Percentiles rank a stretch among this genome's conserved stretches.
These are phyloP conservation scores for Cercospora nicotianae DNA, from an alignment of 2,329 filamentous ascomycete species.

Conservation along the genomic window DNA sequence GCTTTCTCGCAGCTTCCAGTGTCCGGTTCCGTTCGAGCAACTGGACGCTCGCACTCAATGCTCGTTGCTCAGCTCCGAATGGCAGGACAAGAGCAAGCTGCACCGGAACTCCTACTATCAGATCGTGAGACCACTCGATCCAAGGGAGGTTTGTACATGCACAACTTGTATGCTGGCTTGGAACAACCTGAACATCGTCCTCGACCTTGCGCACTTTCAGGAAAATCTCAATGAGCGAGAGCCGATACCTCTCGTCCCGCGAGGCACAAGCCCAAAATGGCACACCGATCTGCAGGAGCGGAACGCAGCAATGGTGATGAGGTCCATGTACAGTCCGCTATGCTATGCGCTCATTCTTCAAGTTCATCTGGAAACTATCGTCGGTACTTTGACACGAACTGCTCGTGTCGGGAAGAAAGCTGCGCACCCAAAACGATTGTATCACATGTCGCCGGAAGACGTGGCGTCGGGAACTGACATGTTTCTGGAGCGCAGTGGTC, in stretches of 20 bases:
- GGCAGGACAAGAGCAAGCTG: conserved; percentile 48
- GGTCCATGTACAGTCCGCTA: conserved; percentile 50
- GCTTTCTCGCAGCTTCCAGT: conserved; percentile 54
- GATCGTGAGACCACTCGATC: conserved; percentile 53
- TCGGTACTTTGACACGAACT: conserved; percentile 48
- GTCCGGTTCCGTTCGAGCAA: conserved; percentile 51
- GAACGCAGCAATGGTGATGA: conserved; percentile 49
- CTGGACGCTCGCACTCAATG: conserved; percentile 29
- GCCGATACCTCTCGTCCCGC: conserved; percentile 54
- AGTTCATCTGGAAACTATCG: conserved; percentile 50
- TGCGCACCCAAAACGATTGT: conserved; percentile 36
- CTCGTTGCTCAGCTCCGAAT: conserved; percentile 44
- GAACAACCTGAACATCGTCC: conserved; percentile 55
- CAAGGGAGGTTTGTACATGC: conserved; percentile 56
- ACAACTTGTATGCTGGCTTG: conserved; percentile 58
- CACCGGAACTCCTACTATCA: conserved; percentile 56
- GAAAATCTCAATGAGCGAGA: conserved; percentile 51
- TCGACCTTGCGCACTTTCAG: conserved; percentile 62
- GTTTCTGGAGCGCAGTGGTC: conserved; percentile 55
- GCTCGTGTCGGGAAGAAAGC: conserved; percentile 21
- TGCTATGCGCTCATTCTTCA: conserved; percentile 55
- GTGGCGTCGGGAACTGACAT: conserved; percentile 49
- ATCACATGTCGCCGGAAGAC: conserved; percentile 51
- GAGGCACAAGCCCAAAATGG: conserved; percentile 53
- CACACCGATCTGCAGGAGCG: conserved; percentile 49